phyloP scores from a whole-genome alignment of 1,284 basidiomycete species.

The Xerocomus nothofagi region DNA sequence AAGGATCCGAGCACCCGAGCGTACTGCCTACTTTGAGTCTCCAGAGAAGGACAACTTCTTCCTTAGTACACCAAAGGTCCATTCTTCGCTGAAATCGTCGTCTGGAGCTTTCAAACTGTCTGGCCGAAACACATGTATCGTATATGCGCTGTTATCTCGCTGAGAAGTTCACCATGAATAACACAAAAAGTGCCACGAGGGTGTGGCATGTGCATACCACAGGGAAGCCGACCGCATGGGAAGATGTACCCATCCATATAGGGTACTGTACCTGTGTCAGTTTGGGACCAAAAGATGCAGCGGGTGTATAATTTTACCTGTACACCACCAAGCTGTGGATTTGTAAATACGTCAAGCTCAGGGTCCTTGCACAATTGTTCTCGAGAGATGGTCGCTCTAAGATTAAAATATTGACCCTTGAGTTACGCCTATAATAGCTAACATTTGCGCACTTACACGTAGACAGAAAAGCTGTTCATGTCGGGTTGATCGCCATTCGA shows the following conservation, averaged over 20 bases:
- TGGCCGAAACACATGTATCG: conserved; percentile 19
- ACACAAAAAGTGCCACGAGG: not conserved
- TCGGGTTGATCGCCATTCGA: conserved; percentile 30
- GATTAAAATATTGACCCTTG: conserved; percentile 2
- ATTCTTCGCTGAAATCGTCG: conserved; percentile 2
- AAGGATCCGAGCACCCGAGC: not conserved
- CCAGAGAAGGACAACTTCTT: conserved; percentile 15
- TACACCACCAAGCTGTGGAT: conserved; percentile 24
- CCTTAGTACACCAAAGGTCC: conserved; percentile 10
- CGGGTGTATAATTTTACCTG: conserved; percentile 16
- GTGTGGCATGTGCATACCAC: conserved; percentile 12
- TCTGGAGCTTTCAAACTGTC: conserved; percentile 3
- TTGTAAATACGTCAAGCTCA: conserved; percentile 25
- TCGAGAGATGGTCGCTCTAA: conserved; percentile 38
- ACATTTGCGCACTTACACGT: conserved; percentile 11
- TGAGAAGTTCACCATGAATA: conserved; percentile 2
- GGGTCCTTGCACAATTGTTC: conserved; percentile 37
- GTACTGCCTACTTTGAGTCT: conserved; percentile 14
- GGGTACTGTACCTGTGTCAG: conserved; percentile 31
- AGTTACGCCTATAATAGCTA: not conserved
- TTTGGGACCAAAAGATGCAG: not conserved
- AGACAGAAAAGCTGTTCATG: conserved; percentile 27
- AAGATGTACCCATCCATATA: conserved; percentile 38
- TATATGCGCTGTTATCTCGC: conserved; percentile 17
- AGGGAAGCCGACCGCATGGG: conserved; percentile 29